Evolutionary conservation across 2,329 filamentous ascomycete species (phyloP).

Genomic region (Fusarium vanettenii): DNA sequence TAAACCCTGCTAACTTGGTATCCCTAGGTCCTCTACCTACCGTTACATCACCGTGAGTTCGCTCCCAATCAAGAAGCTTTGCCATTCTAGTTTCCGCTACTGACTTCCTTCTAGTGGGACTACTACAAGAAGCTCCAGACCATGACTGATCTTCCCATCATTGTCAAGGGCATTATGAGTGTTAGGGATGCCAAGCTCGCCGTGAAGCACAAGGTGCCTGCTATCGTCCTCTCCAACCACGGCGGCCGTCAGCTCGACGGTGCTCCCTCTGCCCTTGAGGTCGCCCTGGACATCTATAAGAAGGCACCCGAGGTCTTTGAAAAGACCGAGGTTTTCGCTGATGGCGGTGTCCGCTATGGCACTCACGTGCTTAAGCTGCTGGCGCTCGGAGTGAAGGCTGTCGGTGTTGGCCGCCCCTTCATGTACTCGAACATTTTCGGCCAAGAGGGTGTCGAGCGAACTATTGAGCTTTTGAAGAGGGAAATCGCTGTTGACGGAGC

Average conservation of each 20-base stretch:
- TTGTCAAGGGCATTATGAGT: slow-evolving; percentile 51
- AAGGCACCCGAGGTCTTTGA: slow-evolving; percentile 49
- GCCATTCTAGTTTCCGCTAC: not conserved
- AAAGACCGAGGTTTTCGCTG: slow-evolving; percentile 48
- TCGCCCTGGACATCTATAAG: slow-evolving; percentile 49
- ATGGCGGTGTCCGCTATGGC: slow-evolving; percentile 54
- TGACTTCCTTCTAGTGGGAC: slow-evolving; percentile 42
- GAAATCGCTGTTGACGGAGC: slow-evolving; percentile 56
- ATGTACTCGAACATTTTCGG: slow-evolving; percentile 54
- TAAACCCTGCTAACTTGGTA: not conserved
- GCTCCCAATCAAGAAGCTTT: not conserved
- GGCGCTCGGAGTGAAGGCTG: slow-evolving; percentile 52
- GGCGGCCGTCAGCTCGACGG: slow-evolving; percentile 53
- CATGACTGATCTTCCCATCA: slow-evolving; percentile 49
- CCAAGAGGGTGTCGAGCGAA: slow-evolving; percentile 55
- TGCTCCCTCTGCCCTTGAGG: slow-evolving; percentile 48
- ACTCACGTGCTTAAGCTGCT: slow-evolving; percentile 53
- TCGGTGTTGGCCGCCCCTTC: slow-evolving; percentile 59
- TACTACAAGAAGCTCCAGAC: slow-evolving; percentile 44
- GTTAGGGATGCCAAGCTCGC: slow-evolving; percentile 48
- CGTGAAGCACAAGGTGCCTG: slow-evolving; percentile 36
- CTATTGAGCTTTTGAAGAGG: slow-evolving; percentile 55
- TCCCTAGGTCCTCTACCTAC: not conserved
- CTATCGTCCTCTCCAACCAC: slow-evolving; percentile 53
- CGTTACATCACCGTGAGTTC: slow-evolving; percentile 39